These are phyloP conservation scores for Phoma sp. DNA, from an alignment of 2,329 filamentous ascomycete species.

Conservation along the genomic window DNA sequence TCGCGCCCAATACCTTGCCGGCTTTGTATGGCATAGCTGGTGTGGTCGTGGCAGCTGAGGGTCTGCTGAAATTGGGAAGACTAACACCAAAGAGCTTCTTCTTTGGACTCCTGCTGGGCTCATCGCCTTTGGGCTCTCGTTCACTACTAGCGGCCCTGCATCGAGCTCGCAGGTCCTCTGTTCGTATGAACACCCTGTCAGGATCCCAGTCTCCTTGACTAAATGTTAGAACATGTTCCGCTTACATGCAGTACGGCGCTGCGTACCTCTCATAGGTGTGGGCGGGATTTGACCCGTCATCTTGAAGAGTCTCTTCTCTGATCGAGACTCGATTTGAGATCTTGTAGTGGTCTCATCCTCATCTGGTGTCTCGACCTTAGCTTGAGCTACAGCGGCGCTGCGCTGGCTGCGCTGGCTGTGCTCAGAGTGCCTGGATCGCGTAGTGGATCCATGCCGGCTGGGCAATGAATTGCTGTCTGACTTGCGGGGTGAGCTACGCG, in stretches of 20 bases:
- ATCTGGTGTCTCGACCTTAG: slow-evolving; percentile 25
- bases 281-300: slow-evolving; percentile 40
- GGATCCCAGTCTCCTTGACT: slow-evolving; percentile 7
- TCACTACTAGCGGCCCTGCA: slow-evolving; percentile 24
- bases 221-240: background rate
- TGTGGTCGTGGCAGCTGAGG: slow-evolving; percentile 11
- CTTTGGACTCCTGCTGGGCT: slow-evolving; percentile 46
- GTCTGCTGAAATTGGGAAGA: slow-evolving; percentile 34
- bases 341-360: slow-evolving; percentile 46
- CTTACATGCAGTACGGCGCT: background rate
- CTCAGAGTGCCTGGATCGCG: slow-evolving; percentile 33
- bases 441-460: slow-evolving; percentile 26
- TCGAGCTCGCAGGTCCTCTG: slow-evolving; percentile 28
- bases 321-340: slow-evolving; percentile 48
- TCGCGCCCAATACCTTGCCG: slow-evolving; percentile 45
- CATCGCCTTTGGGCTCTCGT: slow-evolving; percentile 14
- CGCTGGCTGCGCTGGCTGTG: slow-evolving; percentile 26
- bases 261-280: slow-evolving; percentile 29
- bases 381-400: slow-evolving; percentile 21
- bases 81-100: slow-evolving; percentile 49
- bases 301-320: slow-evolving; percentile 45
- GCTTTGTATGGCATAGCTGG: slow-evolving; percentile 33
- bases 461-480: slow-evolving; percentile 21
- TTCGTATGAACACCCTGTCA: slow-evolving; percentile 24
- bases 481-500: slow-evolving; percentile 31